Conservation (phyloP, 108 stramenopile genomes). For the Skeletonema grethae region DNA sequence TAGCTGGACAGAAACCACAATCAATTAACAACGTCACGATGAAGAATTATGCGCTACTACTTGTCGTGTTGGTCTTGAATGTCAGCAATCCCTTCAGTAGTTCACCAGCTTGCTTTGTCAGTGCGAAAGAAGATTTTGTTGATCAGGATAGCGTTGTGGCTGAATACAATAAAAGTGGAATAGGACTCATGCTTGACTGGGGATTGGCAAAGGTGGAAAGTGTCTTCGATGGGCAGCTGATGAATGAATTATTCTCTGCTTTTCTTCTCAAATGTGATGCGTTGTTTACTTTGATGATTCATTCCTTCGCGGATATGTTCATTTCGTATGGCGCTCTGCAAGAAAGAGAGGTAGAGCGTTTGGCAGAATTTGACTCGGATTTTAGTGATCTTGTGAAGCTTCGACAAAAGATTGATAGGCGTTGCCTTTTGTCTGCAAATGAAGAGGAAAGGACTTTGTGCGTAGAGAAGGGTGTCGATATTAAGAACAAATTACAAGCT, state of each 20-base stretch:
- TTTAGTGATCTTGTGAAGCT: slow-evolving; percentile 37
- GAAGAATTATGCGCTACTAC: not conserved
- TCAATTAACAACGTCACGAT: not conserved
- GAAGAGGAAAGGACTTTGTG: slow-evolving; percentile 36
- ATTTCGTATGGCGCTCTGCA: slow-evolving; percentile 20
- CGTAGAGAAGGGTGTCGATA: slow-evolving; percentile 37
- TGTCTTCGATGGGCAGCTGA: slow-evolving; percentile 12
- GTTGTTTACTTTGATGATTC: slow-evolving; percentile 26
- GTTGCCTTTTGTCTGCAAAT: slow-evolving; percentile 21
- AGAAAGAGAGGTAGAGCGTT: slow-evolving; percentile 22
- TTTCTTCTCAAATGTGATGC: slow-evolving; percentile 34
- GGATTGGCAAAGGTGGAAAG: slow-evolving; percentile 38
- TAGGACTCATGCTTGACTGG: slow-evolving; percentile 31
- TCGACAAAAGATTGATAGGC: slow-evolving; percentile 38
- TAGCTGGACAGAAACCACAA: no score
- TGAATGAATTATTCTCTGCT: slow-evolving; percentile 34
- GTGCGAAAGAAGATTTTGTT: not conserved
- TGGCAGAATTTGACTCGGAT: slow-evolving; percentile 32
- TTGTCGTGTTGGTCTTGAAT: not conserved
- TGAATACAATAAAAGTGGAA: slow-evolving; percentile 26
- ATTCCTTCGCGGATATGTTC: slow-evolving; percentile 29
- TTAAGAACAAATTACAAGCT: slow-evolving; percentile 28
- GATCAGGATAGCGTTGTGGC: slow-evolving; percentile 1
- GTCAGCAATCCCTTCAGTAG: not conserved
- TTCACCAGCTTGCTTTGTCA: not conserved